A percentile compares a stretch with the other conserved stretches of the same genome.
These are phyloP conservation scores for Lachnellula arida DNA, from an alignment of 2,329 filamentous ascomycete genomes.

Conservation along the genomic window DNA sequence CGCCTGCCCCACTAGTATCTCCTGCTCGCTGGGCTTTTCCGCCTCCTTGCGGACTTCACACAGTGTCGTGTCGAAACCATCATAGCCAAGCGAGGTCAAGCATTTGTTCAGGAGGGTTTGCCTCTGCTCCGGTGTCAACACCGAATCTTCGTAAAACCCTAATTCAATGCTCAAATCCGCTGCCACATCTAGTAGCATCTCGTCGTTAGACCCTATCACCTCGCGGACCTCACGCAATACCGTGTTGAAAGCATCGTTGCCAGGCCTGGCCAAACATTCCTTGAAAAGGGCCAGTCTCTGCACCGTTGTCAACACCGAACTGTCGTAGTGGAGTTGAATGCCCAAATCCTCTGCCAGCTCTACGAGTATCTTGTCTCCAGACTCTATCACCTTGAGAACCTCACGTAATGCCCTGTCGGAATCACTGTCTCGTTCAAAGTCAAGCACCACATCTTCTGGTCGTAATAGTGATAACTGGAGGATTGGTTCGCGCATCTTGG, in stretches of 20 bases:
- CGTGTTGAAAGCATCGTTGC: too few species aligned
- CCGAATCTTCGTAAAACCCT: not conserved
- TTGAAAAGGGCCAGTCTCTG: constrained; percentile 11
- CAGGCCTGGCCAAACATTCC: constrained; percentile 2
- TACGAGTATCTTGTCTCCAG: constrained; percentile 1
- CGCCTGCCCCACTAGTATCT: constrained; percentile 5
- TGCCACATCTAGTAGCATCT: too few species aligned
- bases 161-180: too few species aligned
- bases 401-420: not conserved
- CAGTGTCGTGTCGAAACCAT: not conserved
- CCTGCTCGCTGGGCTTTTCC: not conserved
- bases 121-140: constrained; percentile 10
- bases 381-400: not conserved
- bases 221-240: too few species aligned
- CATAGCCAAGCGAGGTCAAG: not conserved
- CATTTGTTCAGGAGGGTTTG: constrained; percentile 4
- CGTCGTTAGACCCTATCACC: too few species aligned
- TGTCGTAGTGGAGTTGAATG: constrained; percentile 9
- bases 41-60: not conserved
- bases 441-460: too few species aligned
- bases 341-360: constrained; percentile 6
- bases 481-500: too few species aligned
- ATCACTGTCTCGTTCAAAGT: not conserved
- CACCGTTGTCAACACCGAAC: constrained; percentile 7
- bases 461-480: too few species aligned